Evolutionary conservation across 805 yeast species (phyloP), one percentile per base, ranked within the genome.

Genomic region (Candida ascalaphidarum): DNA sequence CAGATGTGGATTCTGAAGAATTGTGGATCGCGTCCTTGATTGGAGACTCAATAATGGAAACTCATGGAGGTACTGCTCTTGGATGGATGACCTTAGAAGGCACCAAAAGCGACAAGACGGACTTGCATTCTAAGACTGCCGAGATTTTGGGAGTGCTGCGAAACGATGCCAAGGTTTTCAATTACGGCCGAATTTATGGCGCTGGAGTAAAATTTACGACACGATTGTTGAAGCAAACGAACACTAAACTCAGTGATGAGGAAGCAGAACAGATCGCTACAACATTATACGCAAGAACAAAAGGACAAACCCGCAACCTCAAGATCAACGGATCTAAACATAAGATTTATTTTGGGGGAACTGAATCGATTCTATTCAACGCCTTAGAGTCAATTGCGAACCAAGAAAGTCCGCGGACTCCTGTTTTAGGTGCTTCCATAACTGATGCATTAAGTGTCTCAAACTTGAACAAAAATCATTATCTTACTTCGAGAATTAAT

Each of bases 71-170:
- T 10, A 85, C 97, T 0, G 95, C 97, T 0, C 70, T 94, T 30
- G 96, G 97, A 0, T 94, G 98, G 98, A 94, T 92, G 99, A 88
- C 96, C 2, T 65, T 92, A 31, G 99, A 92, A 60, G 99, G 99
- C 12, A 77, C 89, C 4, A 92, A 92, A 55, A 65, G 61, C 32
- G 89, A 81, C 30, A 94, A 92, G 4, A 94, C 99, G 0, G 99
- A 92, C 57, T 58, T 94, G 35, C 99, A 92, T 50, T 85, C 96
- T 0, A 86, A 82, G 40, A 92, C 97, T 0, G 96, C 98, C 0
- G 67, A 68, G 8, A 86, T 94, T 40, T 56, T 92, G 48, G 95
- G 95, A 0, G 88, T 94, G 28, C 74, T 82, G 15, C 68, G 99
- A 52, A 77, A 80, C 43, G 94, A 92, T 37, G 98, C 98, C 5